Percentiles rank a stretch among this genome's conserved stretches.
Conservation (phyloP, 176 grass and related monocot genomes). For the Zea mays region Zm-B73-REFERENCE-NAM-5.0 NC_050097.1:221269001-221269500, state of each 20-base stretch:
- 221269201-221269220: not conserved
- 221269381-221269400: constrained; percentile 72
- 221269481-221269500: not conserved
- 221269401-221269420: constrained; percentile 43
- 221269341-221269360: constrained; percentile 67
- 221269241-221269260: not conserved
- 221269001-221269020: too few species aligned
- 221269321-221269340: constrained; percentile 75
- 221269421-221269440: constrained; percentile 4
- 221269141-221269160: not conserved
- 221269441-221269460: not conserved
- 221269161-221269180: too few species aligned
- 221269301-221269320: constrained; percentile 80
- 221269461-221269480: constrained; percentile 15
- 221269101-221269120: constrained; percentile 3
- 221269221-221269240: constrained; percentile 12
- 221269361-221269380: constrained; percentile 78
- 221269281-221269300: constrained; percentile 88
- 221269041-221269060: not conserved
- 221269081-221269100: not conserved
- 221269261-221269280: constrained; percentile 24
- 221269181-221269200: not conserved
- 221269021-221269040: too few species aligned
- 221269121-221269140: not conserved
- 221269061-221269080: not conserved